phyloP scores from a whole-genome alignment of 495 filamentous ascomycete species.

The Monascus purpureus region DNA sequence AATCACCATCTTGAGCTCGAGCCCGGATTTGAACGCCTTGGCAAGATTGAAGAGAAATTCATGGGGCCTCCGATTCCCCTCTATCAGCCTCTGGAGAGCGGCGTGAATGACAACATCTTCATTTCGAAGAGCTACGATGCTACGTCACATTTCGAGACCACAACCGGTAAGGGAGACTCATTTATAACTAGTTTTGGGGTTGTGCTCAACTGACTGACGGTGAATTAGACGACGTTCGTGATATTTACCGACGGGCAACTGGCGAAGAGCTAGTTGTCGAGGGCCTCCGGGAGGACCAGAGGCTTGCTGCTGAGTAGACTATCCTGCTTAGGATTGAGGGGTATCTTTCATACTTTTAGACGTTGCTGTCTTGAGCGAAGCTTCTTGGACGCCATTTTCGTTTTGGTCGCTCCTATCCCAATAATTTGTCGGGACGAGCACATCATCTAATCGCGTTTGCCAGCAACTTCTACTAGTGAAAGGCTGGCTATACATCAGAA shows the following conservation, averaged over 20 bases:
- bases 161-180: slow-evolving; percentile 39
- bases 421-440: too few species aligned
- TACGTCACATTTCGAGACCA: slow-evolving; percentile 94
- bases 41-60: slow-evolving; percentile 92
- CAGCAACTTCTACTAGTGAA: too few species aligned
- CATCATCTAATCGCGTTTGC: too few species aligned
- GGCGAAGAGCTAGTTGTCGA: slow-evolving; percentile 72
- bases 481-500: too few species aligned
- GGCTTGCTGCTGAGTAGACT: slow-evolving; percentile 35
- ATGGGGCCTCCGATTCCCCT: slow-evolving; percentile 84
- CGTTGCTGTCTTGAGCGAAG: too few species aligned
- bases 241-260: slow-evolving; percentile 78
- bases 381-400: too few species aligned
- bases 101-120: slow-evolving; percentile 81
- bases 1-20: slow-evolving; percentile 95
- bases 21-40: slow-evolving; percentile 85
- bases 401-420: too few species aligned
- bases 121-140: slow-evolving; percentile 98
- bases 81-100: slow-evolving; percentile 82
- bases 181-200: too few species aligned
- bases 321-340: too few species aligned
- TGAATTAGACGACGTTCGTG: slow-evolving; percentile 67
- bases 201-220: background rate
- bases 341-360: too few species aligned
- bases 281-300: slow-evolving; percentile 38